These are phyloP conservation scores for Pythium pyrilobum DNA, from an alignment of 352 stramenopile species.

Conservation along the genomic window DNA sequence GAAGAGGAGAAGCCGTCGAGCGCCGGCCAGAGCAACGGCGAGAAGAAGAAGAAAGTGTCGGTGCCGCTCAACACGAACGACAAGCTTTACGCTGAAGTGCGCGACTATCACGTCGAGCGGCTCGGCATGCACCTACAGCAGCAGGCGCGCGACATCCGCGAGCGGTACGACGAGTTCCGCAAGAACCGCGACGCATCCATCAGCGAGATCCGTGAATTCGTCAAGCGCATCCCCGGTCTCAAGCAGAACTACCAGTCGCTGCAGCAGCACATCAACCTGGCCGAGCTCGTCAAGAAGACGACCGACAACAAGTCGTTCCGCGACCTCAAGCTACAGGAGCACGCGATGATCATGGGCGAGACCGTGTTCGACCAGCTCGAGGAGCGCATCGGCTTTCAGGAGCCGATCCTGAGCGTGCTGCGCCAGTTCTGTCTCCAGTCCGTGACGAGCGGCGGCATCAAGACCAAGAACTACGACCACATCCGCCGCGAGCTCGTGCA, in stretches of 20 bases:
- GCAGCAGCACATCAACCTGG: constrained; percentile 97
- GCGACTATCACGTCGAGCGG: constrained; percentile 95
- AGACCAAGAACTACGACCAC: constrained; percentile 92
- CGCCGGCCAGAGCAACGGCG: constrained; percentile 20
- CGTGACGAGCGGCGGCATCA: constrained; percentile 90
- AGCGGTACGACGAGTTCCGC: constrained; percentile 93
- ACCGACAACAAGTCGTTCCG: constrained; percentile 93
- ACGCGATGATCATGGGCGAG: constrained; percentile 95
- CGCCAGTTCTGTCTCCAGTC: constrained; percentile 94
- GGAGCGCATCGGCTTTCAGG: constrained; percentile 92
- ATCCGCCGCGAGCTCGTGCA: constrained; percentile 93
- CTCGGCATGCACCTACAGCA: constrained; percentile 96
- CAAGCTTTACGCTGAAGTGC: constrained; percentile 93
- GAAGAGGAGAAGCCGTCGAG: constrained; percentile 36
- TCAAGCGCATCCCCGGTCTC: constrained; percentile 95
- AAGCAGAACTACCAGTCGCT: constrained; percentile 94
- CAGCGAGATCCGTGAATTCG: constrained; percentile 97
- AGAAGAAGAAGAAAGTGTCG: constrained; percentile 80
- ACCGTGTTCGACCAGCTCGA: constrained; percentile 94
- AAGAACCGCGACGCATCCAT: constrained; percentile 95
- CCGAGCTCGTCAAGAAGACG: constrained; percentile 93
- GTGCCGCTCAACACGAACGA: constrained; percentile 95
- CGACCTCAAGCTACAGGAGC: constrained; percentile 93
- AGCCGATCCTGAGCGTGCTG: constrained; percentile 88
- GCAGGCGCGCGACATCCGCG: constrained; percentile 92